Percentiles rank a stretch among this genome's conserved stretches.
Evolutionary conservation across 805 yeast genomes (phyloP).

Genomic region (Groenewaldozyma salmanticensis): DNA sequence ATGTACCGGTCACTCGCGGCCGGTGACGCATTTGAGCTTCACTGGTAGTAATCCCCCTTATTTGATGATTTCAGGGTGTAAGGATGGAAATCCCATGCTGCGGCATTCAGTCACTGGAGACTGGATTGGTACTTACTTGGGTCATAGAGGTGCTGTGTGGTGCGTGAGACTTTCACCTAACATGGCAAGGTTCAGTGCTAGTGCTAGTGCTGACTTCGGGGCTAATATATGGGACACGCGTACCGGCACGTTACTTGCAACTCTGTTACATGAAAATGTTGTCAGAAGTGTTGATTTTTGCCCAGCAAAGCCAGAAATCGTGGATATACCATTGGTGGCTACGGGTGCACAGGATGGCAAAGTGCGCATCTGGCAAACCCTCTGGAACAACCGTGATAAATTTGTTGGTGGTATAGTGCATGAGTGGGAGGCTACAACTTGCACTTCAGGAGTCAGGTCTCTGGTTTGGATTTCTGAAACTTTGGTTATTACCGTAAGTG

Average conservation of each 20-base stretch:
- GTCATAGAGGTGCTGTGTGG: conserved; percentile 29
- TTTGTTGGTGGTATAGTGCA: no score
- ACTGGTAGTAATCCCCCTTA: conserved; percentile 13
- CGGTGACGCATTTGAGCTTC: conserved; percentile 26
- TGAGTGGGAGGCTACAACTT: conserved; percentile 17
- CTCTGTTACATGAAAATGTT: conserved; percentile 17
- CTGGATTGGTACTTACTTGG: conserved; percentile 29
- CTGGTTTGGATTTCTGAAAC: conserved; percentile 19
- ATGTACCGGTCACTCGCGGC: conserved; percentile 29
- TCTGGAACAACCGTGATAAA: conserved; percentile 1
- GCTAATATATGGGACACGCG: conserved; percentile 19
- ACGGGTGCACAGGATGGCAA: conserved; percentile 24
- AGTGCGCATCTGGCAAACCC: conserved; percentile 19
- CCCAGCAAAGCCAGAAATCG: conserved; percentile 1
- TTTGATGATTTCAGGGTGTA: conserved; percentile 25
- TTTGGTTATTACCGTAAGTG: conserved; percentile 16
- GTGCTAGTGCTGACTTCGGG: conserved; percentile 28
- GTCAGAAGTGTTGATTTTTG: conserved; percentile 19
- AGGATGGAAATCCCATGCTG: conserved; percentile 28
- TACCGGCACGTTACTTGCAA: conserved; percentile 13
- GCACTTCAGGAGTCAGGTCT: no score
- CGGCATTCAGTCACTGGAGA: conserved; percentile 28
- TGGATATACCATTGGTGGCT: conserved; percentile 12
- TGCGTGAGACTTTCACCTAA: conserved; percentile 19
- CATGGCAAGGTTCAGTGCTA: conserved; percentile 18